Percentiles rank a stretch among this genome's conserved stretches.
Evolutionary conservation across 75 land plant genomes (phyloP).

Genomic region (Gnetum montanum): DNA sequence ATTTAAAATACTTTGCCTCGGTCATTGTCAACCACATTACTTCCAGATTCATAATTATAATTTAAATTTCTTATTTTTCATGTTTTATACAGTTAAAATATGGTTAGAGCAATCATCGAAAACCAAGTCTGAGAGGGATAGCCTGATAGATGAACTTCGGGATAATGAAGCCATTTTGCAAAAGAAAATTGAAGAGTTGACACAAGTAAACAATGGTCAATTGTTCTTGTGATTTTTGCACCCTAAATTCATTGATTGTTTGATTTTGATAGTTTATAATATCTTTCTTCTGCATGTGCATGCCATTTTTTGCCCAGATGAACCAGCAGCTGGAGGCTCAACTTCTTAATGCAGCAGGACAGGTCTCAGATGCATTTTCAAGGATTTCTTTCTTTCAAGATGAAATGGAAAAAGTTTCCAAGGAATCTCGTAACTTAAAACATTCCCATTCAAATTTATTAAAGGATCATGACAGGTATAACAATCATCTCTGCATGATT

Average conservation of each 20-base stretch:
- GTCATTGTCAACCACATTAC: too few species aligned
- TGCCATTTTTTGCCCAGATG: slow-evolving; percentile 3
- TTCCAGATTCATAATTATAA: background rate
- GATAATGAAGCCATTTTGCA: background rate
- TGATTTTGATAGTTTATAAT: background rate
- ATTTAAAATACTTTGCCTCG: background rate
- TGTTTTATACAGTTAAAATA: slow-evolving; percentile 14
- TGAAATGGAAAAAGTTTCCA: slow-evolving; percentile 11
- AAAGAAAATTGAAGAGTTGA: slow-evolving; percentile 10
- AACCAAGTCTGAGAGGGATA: slow-evolving; percentile 5
- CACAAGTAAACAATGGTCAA: slow-evolving; percentile 4
- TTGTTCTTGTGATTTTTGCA: background rate
- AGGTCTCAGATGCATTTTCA: slow-evolving; percentile 14
- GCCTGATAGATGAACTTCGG: slow-evolving; percentile 11
- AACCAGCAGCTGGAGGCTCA: slow-evolving; percentile 11
- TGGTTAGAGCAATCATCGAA: slow-evolving; percentile 1
- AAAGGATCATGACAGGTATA: slow-evolving; percentile 15
- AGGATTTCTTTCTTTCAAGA: slow-evolving; percentile 6
- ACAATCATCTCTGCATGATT: too few species aligned
- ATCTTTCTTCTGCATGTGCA: background rate
- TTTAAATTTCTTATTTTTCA: too few species aligned
- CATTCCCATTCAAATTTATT: slow-evolving; percentile 6
- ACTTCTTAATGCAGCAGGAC: slow-evolving; percentile 10
- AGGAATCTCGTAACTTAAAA: slow-evolving; percentile 7
- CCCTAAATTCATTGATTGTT: background rate